phyloP scores from a whole-genome alignment of 148 eudicot species.

The Camellia japonica region DNA sequence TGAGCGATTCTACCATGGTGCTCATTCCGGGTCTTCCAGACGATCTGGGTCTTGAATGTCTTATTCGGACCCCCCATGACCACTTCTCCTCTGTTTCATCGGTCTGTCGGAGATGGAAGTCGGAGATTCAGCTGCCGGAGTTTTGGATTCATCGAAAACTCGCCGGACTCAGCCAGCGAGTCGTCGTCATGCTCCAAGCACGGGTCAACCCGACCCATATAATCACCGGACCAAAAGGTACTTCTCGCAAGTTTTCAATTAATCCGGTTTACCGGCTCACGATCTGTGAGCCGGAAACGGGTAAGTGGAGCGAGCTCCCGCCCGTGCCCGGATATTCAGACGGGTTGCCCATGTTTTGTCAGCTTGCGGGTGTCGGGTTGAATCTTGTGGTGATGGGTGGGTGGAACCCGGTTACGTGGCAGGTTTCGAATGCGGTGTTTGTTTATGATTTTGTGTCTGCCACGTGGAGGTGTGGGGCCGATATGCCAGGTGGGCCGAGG shows the following conservation, averaged over 20 bases:
- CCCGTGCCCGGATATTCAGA: constrained; percentile 34
- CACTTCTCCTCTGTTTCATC: constrained; percentile 42
- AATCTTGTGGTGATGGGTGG: constrained; percentile 74
- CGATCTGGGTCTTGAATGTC: constrained; percentile 63
- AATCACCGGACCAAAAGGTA: neutral
- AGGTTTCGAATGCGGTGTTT: constrained; percentile 36
- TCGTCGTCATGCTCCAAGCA: constrained; percentile 55
- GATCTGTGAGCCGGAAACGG: constrained; percentile 43
- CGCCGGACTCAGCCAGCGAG: constrained; percentile 39
- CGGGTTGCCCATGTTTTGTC: constrained; percentile 72
- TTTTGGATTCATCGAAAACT: constrained; percentile 38
- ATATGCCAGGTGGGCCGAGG: constrained; percentile 59
- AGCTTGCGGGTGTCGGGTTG: constrained; percentile 49
- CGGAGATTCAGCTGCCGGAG: constrained; percentile 35
- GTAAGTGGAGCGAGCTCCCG: constrained; percentile 48
- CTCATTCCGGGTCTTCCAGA: constrained; percentile 56
- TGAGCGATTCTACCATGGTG: constrained; percentile 30
- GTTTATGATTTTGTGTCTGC: constrained; percentile 50
- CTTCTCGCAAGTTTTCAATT: constrained; percentile 9
- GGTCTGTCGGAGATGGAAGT: constrained; percentile 54
- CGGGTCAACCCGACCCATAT: constrained; percentile 16
- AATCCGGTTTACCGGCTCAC: constrained; percentile 42
- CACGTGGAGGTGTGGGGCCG: constrained; percentile 59
- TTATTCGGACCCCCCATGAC: constrained; percentile 44
- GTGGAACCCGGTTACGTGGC: constrained; percentile 64